Conservation (phyloP, 164 flowering plant species). For the Macadamia tetraphylla region DNA sequence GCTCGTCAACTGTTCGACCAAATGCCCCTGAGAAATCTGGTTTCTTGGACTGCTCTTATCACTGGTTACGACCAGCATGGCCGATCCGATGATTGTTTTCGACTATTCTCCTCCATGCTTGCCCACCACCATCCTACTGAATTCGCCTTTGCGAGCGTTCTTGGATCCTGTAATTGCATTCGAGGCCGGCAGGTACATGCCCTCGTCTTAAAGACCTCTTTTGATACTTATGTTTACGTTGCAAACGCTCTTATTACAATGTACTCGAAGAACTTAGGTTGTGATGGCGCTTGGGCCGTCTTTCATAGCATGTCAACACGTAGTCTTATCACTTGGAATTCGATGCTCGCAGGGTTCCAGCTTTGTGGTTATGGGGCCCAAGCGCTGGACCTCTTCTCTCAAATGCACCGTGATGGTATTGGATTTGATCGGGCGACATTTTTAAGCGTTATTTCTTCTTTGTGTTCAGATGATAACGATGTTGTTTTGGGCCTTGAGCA, state of each 20-base stretch:
- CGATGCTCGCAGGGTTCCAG: constrained; percentile 61
- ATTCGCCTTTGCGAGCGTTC: constrained; percentile 51
- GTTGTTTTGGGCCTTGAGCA: constrained; percentile 7
- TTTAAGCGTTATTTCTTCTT: constrained; percentile 37
- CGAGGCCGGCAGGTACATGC: constrained; percentile 65
- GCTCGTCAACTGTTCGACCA: constrained; percentile 59
- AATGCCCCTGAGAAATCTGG: constrained; percentile 60
- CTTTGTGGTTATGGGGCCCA: constrained; percentile 18
- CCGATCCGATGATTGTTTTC: constrained; percentile 31
- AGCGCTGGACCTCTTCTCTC: constrained; percentile 36
- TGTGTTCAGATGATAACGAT: constrained; percentile 15
- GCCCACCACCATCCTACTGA: constrained; percentile 45
- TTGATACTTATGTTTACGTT: constrained; percentile 47
- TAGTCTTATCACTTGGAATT: constrained; percentile 63
- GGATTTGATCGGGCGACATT: constrained; percentile 62
- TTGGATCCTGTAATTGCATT: constrained; percentile 36
- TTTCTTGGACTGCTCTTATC: constrained; percentile 70
- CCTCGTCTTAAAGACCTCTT: constrained; percentile 45
- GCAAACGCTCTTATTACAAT: constrained; percentile 72
- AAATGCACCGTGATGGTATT: constrained; percentile 42
- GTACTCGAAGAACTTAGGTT: constrained; percentile 41
- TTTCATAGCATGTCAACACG: constrained; percentile 38
- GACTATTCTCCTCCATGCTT: constrained; percentile 42
- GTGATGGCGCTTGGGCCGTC: constrained; percentile 42
- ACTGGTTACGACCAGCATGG: constrained; percentile 55